Base-by-base conservation (phyloP, 345 rosid genomes). In the Punica granatum region DNA sequence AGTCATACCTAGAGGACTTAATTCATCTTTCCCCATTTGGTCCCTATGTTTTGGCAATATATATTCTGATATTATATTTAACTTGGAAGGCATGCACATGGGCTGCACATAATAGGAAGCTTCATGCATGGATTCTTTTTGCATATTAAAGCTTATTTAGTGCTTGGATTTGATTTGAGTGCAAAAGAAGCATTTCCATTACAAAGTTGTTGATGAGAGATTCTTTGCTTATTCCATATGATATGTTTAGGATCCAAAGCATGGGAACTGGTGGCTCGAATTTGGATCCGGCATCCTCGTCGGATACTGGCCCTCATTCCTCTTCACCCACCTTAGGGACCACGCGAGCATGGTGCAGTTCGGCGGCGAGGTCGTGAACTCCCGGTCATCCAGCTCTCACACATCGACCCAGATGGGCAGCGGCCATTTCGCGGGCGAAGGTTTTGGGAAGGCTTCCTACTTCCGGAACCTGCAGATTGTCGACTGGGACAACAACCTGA, bases 211-310 rank as follows among this genome's bases (percentile, higher is more conserved):
- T 37, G 5, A 37, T 37, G 11, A 37, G 41, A 28, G 19, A 26
- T 69, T 34, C 42, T 53, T 62, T 48, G 53, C 31, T 49, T 32
- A 25, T 16, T 67, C n/a, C 5, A 36, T 23, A 37, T 58, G 32
- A 36, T 23, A 37, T 58, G 32, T 73, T 72, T 63, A 94, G 99
- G 99, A 94, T 84, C 99, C 99, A 42, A 94, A 94, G 80, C 99
- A 91, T 63, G 99, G 99, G 53, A 85, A 94, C 68, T 94, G 99
- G 99, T 94, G 99, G 99, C 82, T 94, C 53, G 92, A 94, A 76
- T 91, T 94, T 75, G 99, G 97, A 69, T 82, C 90, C 1, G 96
- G 99, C 37, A 69, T 88, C 6, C 74, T 94, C 60, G 96, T 94
- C 0, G 99, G 99, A 11, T 94, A 94, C 58, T 94, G 99, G 99